phyloP scores from a whole-genome alignment of 441 rosid species.

The Jatropha multifida region DNA sequence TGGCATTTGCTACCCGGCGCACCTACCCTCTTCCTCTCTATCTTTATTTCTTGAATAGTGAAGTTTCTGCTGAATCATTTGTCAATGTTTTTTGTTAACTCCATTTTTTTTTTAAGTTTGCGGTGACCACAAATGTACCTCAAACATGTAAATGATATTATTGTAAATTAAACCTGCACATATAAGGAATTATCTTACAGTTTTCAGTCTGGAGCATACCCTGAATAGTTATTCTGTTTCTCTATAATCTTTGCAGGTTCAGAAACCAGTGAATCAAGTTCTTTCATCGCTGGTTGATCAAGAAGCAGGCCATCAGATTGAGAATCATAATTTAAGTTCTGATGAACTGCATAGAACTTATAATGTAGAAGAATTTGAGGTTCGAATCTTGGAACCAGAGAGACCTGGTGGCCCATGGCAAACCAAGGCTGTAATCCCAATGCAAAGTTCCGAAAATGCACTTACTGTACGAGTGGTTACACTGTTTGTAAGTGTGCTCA shows the following conservation, averaged over 20 bases:
- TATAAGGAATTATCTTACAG: neutral
- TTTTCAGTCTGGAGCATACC: constrained; percentile 7
- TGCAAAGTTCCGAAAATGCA: constrained; percentile 97
- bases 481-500: constrained; percentile 68
- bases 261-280: constrained; percentile 87
- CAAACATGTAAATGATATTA: no score
- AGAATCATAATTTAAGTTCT: constrained; percentile 72
- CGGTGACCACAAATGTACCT: no score
- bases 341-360: constrained; percentile 83
- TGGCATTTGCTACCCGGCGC: no score
- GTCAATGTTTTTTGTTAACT: no score
- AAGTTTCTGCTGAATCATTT: no score
- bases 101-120: no score
- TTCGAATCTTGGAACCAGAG: constrained; percentile 90
- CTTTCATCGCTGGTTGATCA: constrained; percentile 92
- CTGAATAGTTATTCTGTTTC: constrained; percentile 26
- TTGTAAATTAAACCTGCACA: no score
- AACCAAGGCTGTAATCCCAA: constrained; percentile 89
- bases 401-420: constrained; percentile 94
- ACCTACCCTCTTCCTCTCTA: no score
- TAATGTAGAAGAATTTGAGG: constrained; percentile 87
- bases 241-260: constrained; percentile 54
- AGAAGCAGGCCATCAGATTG: constrained; percentile 94
- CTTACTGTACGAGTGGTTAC: constrained; percentile 91
- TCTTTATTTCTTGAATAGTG: no score